Evolutionary conservation across 768 basidiomycete genomes (phyloP).

Genomic region (Russula lepida): DNA sequence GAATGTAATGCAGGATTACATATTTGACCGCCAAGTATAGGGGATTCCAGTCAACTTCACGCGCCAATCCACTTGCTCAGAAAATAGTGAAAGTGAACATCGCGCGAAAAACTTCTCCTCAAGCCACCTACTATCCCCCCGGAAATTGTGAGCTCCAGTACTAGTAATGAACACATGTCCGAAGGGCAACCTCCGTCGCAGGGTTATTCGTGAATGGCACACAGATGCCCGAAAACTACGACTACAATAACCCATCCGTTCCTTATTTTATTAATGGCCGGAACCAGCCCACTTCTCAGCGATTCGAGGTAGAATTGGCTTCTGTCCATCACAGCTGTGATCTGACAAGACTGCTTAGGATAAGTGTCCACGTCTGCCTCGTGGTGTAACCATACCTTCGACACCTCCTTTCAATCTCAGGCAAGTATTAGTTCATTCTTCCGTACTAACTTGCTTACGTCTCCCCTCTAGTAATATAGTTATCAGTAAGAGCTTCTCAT

Average conservation of each 20-base stretch:
- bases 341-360: constrained; percentile 21
- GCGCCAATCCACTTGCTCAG: constrained; percentile 49
- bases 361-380: constrained; percentile 27
- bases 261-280: constrained; percentile 27
- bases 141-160: constrained; percentile 44
- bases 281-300: constrained; percentile 27
- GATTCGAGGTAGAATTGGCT: constrained; percentile 25
- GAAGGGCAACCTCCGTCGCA: background rate
- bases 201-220: constrained; percentile 31
- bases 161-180: background rate
- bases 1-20: background rate
- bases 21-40: constrained; percentile 25
- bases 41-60: constrained; percentile 47
- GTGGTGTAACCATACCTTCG: background rate
- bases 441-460: background rate
- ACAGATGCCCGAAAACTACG: constrained; percentile 19
- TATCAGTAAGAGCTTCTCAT: background rate
- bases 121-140: constrained; percentile 37
- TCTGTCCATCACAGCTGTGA: background rate
- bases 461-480: constrained; percentile 4
- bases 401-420: constrained; percentile 15
- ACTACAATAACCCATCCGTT: constrained; percentile 29
- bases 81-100: constrained; percentile 51
- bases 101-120: constrained; percentile 32
- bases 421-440: background rate